phyloP scores from a whole-genome alignment of 371 early-diverging fungal genomes.

The Conidiobolus incongruus region DNA sequence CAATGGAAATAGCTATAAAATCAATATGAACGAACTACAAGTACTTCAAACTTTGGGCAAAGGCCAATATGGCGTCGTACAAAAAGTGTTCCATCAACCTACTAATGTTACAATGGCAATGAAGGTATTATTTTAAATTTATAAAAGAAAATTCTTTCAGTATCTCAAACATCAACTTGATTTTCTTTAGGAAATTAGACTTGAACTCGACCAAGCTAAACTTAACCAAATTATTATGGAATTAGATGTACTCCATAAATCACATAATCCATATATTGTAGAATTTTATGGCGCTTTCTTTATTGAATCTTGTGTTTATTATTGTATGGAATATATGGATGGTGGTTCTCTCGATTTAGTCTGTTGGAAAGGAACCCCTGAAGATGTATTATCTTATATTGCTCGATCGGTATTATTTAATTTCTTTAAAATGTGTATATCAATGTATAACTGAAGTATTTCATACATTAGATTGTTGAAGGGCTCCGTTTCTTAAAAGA shows the following conservation, averaged over 20 bases:
- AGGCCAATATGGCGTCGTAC: slow-evolving; percentile 84
- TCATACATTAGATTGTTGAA: slow-evolving; percentile 74
- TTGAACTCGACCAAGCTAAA: slow-evolving; percentile 71
- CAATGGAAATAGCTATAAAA: slow-evolving; percentile 64
- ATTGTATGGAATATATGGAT: slow-evolving; percentile 92
- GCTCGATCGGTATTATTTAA: too few relatives aligned
- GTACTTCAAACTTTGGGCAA: slow-evolving; percentile 60
- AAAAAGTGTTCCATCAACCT: slow-evolving; percentile 67
- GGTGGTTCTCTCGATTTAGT: slow-evolving; percentile 76
- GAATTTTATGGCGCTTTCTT: slow-evolving; percentile 97
- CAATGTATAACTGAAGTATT: too few relatives aligned
- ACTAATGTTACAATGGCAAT: slow-evolving; percentile 85
- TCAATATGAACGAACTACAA: slow-evolving; percentile 67
- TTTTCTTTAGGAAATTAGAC: slow-evolving; percentile 50
- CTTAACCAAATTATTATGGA: slow-evolving; percentile 84
- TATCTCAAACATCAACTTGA: too few relatives aligned
- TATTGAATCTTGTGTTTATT: slow-evolving; percentile 83
- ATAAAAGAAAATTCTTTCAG: too few relatives aligned
- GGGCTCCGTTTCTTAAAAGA: slow-evolving; percentile 76
- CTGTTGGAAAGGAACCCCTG: slow-evolving; percentile 57
- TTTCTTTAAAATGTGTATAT: too few relatives aligned
- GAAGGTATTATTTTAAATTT: too few relatives aligned
- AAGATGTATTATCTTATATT: slow-evolving; percentile 58
- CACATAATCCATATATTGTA: slow-evolving; percentile 68
- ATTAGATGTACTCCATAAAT: slow-evolving; percentile 68